These are phyloP conservation scores for Gastrodia elata DNA, from an alignment of 106 monocot species.

Conservation along the genomic window DNA sequence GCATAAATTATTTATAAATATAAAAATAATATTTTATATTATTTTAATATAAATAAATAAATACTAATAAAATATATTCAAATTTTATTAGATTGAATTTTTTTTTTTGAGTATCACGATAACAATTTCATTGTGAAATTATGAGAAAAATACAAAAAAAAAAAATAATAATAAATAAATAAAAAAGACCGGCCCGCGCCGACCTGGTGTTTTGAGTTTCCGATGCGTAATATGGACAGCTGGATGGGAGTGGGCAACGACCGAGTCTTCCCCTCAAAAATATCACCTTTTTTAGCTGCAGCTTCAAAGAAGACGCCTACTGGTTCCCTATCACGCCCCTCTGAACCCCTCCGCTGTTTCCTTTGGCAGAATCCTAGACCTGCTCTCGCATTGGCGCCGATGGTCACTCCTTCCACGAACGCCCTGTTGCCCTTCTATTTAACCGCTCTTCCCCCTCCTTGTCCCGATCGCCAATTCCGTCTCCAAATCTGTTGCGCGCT, in stretches of 20 bases:
- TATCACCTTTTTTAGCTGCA: neutral
- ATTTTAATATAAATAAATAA: no score
- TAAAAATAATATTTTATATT: no score
- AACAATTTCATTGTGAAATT: no score
- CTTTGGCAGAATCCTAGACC: constrained; percentile 8
- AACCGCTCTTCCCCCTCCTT: neutral
- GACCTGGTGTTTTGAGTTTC: no score
- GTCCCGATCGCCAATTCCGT: neutral
- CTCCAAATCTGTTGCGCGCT: neutral
- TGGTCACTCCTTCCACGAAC: constrained; percentile 7
- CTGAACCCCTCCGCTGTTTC: neutral
- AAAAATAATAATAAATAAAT: no score
- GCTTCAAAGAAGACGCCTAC: neutral
- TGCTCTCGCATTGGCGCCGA: neutral
- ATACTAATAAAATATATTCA: no score
- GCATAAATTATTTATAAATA: no score
- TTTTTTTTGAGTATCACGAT: no score
- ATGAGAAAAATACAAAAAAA: no score
- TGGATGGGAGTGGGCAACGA: neutral
- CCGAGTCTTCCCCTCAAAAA: neutral
- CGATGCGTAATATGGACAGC: no score
- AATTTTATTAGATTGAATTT: no score
- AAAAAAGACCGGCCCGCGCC: no score
- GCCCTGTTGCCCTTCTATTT: constrained; percentile 2
- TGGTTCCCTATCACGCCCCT: neutral